Percentiles rank a stretch among this genome's conserved stretches.
Conservation (phyloP, 768 basidiomycete genomes). For the Clitopilus passeckerianus region DNA sequence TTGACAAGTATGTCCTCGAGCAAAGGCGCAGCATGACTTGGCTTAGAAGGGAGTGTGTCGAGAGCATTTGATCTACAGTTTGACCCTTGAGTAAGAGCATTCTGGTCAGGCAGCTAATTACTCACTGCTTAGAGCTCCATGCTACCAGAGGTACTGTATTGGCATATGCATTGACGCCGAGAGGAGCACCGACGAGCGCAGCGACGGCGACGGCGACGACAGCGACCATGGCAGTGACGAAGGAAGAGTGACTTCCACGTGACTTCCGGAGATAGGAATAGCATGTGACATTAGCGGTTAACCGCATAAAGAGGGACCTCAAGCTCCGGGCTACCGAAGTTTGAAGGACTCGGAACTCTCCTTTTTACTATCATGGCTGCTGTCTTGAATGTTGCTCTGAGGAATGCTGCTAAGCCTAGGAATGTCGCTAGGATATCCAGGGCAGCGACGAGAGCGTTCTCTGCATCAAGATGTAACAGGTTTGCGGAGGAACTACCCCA, state of each 20-base stretch:
- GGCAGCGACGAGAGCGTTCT: neutral
- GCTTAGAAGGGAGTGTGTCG: conserved; percentile 30
- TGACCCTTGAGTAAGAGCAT: neutral
- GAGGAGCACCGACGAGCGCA: conserved; percentile 33
- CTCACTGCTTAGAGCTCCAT: conserved; percentile 69
- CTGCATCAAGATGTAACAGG: neutral
- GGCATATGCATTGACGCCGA: conserved; percentile 38
- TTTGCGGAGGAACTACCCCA: conserved; percentile 12
- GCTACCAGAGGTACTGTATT: conserved; percentile 61
- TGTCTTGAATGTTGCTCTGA: neutral
- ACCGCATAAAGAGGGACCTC: neutral
- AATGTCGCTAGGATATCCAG: neutral
- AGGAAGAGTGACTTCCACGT: conserved; percentile 1
- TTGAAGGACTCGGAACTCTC: neutral
- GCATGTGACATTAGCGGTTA: neutral
- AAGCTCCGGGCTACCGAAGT: neutral
- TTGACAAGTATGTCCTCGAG: conserved; percentile 38
- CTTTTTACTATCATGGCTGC: neutral
- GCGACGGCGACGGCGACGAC: conserved; percentile 36
- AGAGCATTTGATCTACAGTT: conserved; percentile 43
- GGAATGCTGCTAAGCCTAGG: neutral
- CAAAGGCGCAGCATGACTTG: conserved; percentile 26
- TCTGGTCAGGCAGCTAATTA: neutral
- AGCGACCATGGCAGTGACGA: conserved; percentile 14
- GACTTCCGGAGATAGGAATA: neutral